A percentile compares a stretch with the other conserved stretches of the same genome.
These are phyloP conservation scores for Eimeria tenella DNA, from an alignment of 169 alveolate species.

Conservation along the genomic window DNA sequence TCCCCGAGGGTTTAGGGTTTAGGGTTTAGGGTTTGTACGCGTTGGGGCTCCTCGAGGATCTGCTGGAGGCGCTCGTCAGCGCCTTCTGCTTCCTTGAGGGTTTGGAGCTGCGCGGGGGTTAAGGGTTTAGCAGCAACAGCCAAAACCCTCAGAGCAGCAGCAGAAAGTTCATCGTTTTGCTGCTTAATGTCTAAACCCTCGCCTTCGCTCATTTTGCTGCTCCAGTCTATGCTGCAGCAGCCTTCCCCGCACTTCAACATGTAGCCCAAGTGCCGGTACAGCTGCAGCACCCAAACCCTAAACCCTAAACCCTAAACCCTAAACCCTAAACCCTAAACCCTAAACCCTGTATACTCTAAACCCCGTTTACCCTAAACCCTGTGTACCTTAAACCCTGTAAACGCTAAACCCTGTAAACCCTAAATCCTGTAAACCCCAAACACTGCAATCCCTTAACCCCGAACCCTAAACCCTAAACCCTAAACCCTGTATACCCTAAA, in stretches of 20 bases:
- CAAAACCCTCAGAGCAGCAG: conserved; percentile 92
- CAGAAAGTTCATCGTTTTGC: conserved; percentile 85
- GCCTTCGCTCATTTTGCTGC: conserved; percentile 20
- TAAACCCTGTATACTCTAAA: neutral
- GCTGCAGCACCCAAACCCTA: neutral
- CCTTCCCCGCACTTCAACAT: conserved; percentile 65
- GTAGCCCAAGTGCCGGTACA: conserved; percentile 68
- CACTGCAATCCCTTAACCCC: neutral
- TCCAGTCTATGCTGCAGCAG: conserved; percentile 70
- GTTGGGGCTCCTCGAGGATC: conserved; percentile 77
- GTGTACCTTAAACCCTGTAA: no score
- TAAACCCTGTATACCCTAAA: neutral
- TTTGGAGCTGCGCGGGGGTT: conserved; percentile 80
- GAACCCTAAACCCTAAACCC: neutral
- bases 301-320: neutral
- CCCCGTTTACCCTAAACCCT: neutral
- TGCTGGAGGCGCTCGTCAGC: conserved; percentile 89
- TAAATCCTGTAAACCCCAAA: neutral
- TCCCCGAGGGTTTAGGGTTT: neutral
- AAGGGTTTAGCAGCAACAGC: conserved; percentile 90
- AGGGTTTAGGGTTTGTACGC: conserved; percentile 30
- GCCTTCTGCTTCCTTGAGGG: conserved; percentile 84
- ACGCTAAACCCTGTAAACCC: neutral
- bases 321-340: neutral
- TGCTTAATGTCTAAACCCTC: conserved; percentile 72